A percentile compares a stretch with the other conserved stretches of the same genome.
phyloP scores from a whole-genome alignment of 2,329 filamentous ascomycete species.

The Leptographium flavum region DNA sequence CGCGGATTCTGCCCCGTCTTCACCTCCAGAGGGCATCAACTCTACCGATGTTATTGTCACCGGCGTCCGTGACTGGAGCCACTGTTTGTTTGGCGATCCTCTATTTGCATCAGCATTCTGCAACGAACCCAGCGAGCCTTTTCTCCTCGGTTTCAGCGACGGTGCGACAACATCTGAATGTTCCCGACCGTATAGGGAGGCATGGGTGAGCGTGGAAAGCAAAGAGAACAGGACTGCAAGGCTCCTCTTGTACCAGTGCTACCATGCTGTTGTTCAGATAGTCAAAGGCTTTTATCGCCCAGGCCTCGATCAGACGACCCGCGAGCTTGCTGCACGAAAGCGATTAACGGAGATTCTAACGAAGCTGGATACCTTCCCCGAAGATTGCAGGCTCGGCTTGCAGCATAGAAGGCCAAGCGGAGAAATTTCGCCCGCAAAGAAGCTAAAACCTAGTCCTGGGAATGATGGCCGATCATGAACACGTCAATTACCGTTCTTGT shows the following conservation, averaged over 20 bases:
- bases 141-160: slow-evolving; percentile 32
- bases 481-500: no score
- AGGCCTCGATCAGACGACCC: slow-evolving; percentile 28
- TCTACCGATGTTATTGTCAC: slow-evolving; percentile 22
- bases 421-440: slow-evolving; percentile 31
- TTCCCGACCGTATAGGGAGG: neutral
- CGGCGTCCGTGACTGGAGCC: slow-evolving; percentile 44
- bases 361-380: slow-evolving; percentile 23
- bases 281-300: slow-evolving; percentile 42
- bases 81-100: slow-evolving; percentile 45
- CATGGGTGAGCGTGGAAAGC: slow-evolving; percentile 4
- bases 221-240: slow-evolving; percentile 23
- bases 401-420: slow-evolving; percentile 22
- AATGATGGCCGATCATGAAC: no score
- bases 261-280: slow-evolving; percentile 36
- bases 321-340: slow-evolving; percentile 38
- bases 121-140: slow-evolving; percentile 26
- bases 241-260: slow-evolving; percentile 42
- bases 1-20: no score
- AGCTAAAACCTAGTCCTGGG: slow-evolving; percentile 18
- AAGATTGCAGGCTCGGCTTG: slow-evolving; percentile 16
- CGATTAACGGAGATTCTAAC: slow-evolving; percentile 32
- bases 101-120: slow-evolving; percentile 36
- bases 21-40: neutral
- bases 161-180: slow-evolving; percentile 6